Evolutionary conservation across 768 basidiomycete species (phyloP), one percentile per base, ranked within the genome.

Genomic region (Clitopilus passeckerianus): DNA sequence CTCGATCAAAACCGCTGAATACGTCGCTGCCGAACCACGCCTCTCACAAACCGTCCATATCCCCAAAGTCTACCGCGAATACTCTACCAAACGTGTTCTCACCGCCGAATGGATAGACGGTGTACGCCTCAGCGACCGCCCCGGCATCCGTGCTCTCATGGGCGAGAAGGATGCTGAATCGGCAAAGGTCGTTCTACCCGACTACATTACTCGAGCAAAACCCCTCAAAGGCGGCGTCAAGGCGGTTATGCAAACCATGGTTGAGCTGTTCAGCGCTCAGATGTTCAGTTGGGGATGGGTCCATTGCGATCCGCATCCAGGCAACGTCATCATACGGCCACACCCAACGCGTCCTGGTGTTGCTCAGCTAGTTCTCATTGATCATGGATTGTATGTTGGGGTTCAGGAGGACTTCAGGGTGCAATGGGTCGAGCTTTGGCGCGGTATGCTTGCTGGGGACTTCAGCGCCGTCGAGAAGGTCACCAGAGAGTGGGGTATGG

Each of bases 271-370:
- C 76, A 88, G 88, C 30, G 91, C 90, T 1, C 93, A 86, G 77
- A 95, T 95, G 72, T 98, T 97, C 70, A 82, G 82, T 60, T 97
- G 90, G 90, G 93, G 94, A 10, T 94, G 87, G 80, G 88, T 94
- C 3, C 87, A 92, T 70, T 93, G 93, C 67, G 85, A 86, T 59
- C 85, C 84, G 0, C 85, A 90, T 63, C 87, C 87, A 1, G 89
- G 90, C 9, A 93, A 96, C 71, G 81, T 95, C 60, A 84, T 85
- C 71, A 83, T 88, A 65, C 90, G 81, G 7, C 84, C 83, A 1
- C 72, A 84, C 23, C 85, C 86, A 18, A 67, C 67, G 15, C 64
- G 74, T 18, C 80, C 78, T 0, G 65, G 63, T 7, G 65, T 70
- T 5, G 79, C 85, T 1, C 87, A 90, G 65, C 77, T 93, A 61